These are phyloP conservation scores for Neofusicoccum sp. DNA, from an alignment of 2,329 filamentous ascomycete genomes.

Conservation along the genomic window DNA sequence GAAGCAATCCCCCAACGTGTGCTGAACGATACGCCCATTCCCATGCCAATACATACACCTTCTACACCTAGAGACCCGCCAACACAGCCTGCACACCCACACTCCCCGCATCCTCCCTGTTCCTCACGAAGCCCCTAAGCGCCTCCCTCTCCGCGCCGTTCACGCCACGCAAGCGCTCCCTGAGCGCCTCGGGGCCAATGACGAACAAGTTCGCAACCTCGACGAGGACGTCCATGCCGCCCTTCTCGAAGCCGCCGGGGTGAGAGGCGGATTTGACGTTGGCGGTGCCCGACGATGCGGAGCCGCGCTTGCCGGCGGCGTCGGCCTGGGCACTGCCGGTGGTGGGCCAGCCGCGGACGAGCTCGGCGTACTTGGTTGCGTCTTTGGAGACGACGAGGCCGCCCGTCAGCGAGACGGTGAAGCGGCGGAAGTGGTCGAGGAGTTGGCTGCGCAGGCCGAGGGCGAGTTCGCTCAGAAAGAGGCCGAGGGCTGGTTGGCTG, in stretches of 20 bases:
- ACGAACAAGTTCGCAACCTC: conserved; percentile 97
- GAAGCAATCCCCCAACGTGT: too few species aligned
- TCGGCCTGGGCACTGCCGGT: conserved; percentile 57
- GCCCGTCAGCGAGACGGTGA: conserved; percentile 88
- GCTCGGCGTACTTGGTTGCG: conserved; percentile 87
- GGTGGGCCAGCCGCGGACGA: conserved; percentile 76
- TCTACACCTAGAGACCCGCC: conserved; percentile 57
- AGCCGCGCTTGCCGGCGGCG: conserved; percentile 56
- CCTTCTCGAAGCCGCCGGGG: conserved; percentile 53
- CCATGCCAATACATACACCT: background rate
- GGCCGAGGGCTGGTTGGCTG: conserved; percentile 79
- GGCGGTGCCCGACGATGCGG: conserved; percentile 6
- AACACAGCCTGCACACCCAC: conserved; percentile 83
- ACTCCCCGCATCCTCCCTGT: conserved; percentile 79
- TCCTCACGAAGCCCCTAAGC: conserved; percentile 81
- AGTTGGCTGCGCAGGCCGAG: conserved; percentile 75
- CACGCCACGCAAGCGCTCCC: conserved; percentile 53
- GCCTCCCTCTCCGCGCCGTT: conserved; percentile 48
- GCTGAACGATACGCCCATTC: background rate
- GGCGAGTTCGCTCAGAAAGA: conserved; percentile 82
- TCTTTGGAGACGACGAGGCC: conserved; percentile 96
- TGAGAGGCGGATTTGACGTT: conserved; percentile 31
- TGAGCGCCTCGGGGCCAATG: conserved; percentile 66
- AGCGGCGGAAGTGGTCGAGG: conserved; percentile 92
- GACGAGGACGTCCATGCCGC: conserved; percentile 76